Evolutionary conservation across 345 rosid genomes (phyloP).

Genomic region (Camelina neglecta): DNA sequence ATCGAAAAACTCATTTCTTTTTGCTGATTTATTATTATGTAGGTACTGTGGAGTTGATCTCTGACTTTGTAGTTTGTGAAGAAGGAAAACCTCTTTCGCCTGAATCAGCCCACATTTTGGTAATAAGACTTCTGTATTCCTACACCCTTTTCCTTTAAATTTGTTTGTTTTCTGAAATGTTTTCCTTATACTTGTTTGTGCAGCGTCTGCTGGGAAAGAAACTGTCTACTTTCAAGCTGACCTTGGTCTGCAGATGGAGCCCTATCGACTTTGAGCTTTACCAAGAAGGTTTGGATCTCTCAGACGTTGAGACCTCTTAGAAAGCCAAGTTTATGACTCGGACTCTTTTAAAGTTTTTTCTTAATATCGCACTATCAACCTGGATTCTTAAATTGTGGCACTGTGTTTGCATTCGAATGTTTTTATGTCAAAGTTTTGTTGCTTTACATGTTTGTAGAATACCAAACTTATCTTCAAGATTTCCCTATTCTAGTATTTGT

Average conservation of each 20-base stretch:
- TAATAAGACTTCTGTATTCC: slow-evolving; percentile 26
- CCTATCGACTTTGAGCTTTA: slow-evolving; percentile 77
- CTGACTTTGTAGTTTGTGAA: slow-evolving; percentile 89
- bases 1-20: not conserved
- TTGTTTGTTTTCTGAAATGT: not conserved
- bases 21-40: slow-evolving; percentile 27
- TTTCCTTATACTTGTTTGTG: slow-evolving; percentile 32
- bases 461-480: not conserved
- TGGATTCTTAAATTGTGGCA: not conserved
- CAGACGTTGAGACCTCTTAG: slow-evolving; percentile 84
- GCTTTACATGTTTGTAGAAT: slow-evolving; percentile 38
- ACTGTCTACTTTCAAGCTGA: slow-evolving; percentile 89
- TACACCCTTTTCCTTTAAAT: not conserved
- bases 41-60: slow-evolving; percentile 90
- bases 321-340: slow-evolving; percentile 34
- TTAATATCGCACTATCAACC: not conserved
- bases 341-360: slow-evolving; percentile 1
- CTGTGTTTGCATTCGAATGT: slow-evolving; percentile 26
- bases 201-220: slow-evolving; percentile 91
- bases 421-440: slow-evolving; percentile 37
- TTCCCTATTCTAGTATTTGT: not conserved
- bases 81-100: slow-evolving; percentile 94
- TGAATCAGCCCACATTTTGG: slow-evolving; percentile 91
- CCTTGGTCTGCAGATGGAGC: slow-evolving; percentile 82
- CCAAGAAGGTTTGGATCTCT: slow-evolving; percentile 69